A percentile compares a stretch with the other conserved stretches of the same genome.
phyloP scores from a whole-genome alignment of 1,284 basidiomycete species.

The Mixia osmundae region DNA sequence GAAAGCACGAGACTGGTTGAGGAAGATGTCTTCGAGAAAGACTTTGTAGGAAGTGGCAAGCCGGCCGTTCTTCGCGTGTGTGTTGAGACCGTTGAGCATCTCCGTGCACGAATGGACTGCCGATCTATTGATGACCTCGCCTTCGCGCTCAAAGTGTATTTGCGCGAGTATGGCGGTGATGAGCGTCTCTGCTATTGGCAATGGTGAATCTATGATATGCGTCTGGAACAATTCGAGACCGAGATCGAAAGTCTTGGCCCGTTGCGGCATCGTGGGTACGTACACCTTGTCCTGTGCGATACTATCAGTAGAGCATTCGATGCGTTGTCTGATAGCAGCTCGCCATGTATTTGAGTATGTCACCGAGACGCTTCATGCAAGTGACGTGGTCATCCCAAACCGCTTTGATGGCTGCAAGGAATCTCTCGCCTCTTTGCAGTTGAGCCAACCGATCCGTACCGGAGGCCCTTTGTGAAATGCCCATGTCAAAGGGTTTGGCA shows the following conservation, averaged over 20 bases:
- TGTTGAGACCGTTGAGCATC: conserved; percentile 7
- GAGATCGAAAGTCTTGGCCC: conserved; percentile 46
- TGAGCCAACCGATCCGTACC: conserved; percentile 13
- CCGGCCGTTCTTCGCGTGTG: conserved; percentile 15
- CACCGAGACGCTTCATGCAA: conserved; percentile 70
- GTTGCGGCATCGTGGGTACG: conserved; percentile 1
- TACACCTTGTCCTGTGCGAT: conserved; percentile 42
- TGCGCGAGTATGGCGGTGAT: conserved; percentile 58
- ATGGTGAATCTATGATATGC: conserved; percentile 38
- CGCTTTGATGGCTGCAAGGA: conserved; percentile 56
- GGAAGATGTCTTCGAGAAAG: conserved; percentile 62
- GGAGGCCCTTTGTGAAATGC: conserved; percentile 7
- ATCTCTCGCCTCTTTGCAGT: conserved; percentile 44
- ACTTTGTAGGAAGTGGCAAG: conserved; percentile 55
- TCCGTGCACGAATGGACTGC: conserved; percentile 3
- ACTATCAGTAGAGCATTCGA: conserved; percentile 2
- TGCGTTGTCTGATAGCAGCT: conserved; percentile 16
- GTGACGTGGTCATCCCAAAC: conserved; percentile 89
- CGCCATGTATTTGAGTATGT: conserved; percentile 91
- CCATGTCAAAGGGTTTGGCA: conserved; percentile 6
- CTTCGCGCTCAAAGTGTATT: conserved; percentile 74
- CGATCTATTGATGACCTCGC: conserved; percentile 55
- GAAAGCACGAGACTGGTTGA: conserved; percentile 53
- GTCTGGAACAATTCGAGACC: conserved; percentile 66
- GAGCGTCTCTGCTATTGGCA: conserved; percentile 58